phyloP scores from a whole-genome alignment of 306 rosid genomes.

The Lathyrus tuberosus region DNA sequence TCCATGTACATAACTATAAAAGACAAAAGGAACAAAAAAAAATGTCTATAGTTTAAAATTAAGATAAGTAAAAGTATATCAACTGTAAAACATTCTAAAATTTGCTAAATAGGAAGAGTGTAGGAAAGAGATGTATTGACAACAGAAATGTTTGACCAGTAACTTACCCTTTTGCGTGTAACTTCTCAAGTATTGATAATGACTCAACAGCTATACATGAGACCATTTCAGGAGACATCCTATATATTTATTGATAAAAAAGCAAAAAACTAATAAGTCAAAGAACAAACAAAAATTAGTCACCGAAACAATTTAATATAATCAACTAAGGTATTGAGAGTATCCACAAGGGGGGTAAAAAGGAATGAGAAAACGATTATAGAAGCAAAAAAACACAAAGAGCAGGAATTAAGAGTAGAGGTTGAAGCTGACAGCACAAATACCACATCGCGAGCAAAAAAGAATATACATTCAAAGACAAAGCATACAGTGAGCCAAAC shows the following conservation, averaged over 20 bases:
- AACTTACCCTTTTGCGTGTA: constrained; percentile 84
- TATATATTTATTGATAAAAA: constrained; percentile 35
- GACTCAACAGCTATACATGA: constrained; percentile 97
- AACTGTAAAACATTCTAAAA: not conserved
- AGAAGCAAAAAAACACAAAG: not conserved
- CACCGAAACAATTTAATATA: constrained; percentile 3
- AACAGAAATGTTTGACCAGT: not conserved
- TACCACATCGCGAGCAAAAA: not conserved
- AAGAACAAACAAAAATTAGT: constrained; percentile 8
- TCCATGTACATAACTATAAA: constrained; percentile 86
- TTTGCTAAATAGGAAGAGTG: not conserved
- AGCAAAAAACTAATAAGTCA: not conserved
- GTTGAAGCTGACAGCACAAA: not conserved
- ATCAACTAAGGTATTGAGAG: not conserved
- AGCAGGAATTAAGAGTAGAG: not conserved
- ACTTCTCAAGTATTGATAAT: constrained; percentile 88
- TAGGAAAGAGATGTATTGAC: not conserved
- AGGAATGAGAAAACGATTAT: not conserved
- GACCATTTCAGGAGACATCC: constrained; percentile 96
- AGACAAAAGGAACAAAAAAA: constrained; percentile 20
- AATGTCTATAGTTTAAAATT: constrained; percentile 5
- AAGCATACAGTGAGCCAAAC: not conserved
- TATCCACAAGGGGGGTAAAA: not conserved
- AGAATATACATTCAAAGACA: not conserved
- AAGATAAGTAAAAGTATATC: constrained; percentile 15